Percentiles rank a stretch among this genome's conserved stretches.
These are phyloP conservation scores for Saussurea involucrata DNA, from an alignment of 129 eudicot genomes.

Conservation along the genomic window DNA sequence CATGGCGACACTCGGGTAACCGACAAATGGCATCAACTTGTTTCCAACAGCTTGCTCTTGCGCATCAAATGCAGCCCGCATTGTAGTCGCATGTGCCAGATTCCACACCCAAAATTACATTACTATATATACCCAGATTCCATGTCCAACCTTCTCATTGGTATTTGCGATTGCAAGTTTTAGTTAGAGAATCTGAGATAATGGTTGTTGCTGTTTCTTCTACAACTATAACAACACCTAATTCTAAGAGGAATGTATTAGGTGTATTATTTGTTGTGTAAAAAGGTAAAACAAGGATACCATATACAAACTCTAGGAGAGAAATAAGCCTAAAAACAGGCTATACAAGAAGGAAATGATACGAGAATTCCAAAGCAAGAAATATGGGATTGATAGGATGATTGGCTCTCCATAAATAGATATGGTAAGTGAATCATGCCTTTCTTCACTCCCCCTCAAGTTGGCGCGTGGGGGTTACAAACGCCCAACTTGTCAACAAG, in stretches of 20 bases:
- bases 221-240: conserved; percentile 28
- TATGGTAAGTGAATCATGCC: too few relatives aligned
- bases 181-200: conserved; percentile 11
- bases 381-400: too few relatives aligned
- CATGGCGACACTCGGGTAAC: conserved; percentile 80
- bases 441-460: neutral
- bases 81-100: conserved; percentile 48
- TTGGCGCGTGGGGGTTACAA: neutral
- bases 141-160: too few relatives aligned
- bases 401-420: too few relatives aligned
- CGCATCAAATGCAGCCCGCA: conserved; percentile 56
- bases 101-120: too few relatives aligned
- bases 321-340: too few relatives aligned
- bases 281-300: too few relatives aligned
- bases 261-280: neutral
- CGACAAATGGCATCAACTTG: conserved; percentile 70
- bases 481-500: neutral
- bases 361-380: too few relatives aligned
- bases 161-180: too few relatives aligned
- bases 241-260: conserved; percentile 18
- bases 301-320: too few relatives aligned
- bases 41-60: conserved; percentile 56
- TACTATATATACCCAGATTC: too few relatives aligned
- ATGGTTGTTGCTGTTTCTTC: conserved; percentile 53
- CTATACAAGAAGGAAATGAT: too few relatives aligned